phyloP scores from a whole-genome alignment of 306 rosid genomes.

The Adenanthera pavonina region DNA sequence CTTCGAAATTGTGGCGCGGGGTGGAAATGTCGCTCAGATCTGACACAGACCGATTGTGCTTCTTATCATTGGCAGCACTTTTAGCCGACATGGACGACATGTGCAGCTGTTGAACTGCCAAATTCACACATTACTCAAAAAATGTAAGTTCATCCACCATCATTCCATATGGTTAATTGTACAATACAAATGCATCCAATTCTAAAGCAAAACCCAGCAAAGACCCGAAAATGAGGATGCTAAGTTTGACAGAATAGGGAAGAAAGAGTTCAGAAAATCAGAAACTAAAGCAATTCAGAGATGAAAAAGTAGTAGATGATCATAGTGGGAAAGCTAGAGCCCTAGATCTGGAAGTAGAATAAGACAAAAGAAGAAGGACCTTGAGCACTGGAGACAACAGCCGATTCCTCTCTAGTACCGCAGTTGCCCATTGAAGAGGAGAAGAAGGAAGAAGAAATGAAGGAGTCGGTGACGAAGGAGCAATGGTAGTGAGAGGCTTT shows the following conservation, averaged over 20 bases:
- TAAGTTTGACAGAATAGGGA: not conserved
- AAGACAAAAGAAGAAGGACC: constrained; percentile 46
- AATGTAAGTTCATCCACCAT: not conserved
- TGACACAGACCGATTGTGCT: constrained; percentile 70
- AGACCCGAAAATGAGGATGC: not conserved
- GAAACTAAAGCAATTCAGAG: not conserved
- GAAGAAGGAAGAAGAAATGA: constrained; percentile 18
- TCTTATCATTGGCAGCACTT: constrained; percentile 45
- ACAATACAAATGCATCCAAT: not conserved
- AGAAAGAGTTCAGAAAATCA: not conserved
- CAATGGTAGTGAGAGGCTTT: not conserved
- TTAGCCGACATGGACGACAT: constrained; percentile 51
- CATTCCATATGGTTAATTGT: not conserved
- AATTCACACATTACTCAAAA: not conserved
- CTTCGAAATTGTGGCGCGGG: constrained; percentile 76
- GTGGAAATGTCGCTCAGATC: constrained; percentile 98
- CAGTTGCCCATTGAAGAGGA: constrained; percentile 85
- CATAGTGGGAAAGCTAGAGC: not conserved
- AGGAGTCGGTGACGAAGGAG: constrained; percentile 34
- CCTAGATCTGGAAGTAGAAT: constrained; percentile 74
- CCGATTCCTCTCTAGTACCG: constrained; percentile 96
- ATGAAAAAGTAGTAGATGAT: not conserved
- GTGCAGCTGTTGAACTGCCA: constrained; percentile 83
- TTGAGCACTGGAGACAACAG: constrained; percentile 94
- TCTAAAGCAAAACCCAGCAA: not conserved